Conservation (phyloP, 768 basidiomycete genomes). For the Russula sp. region DNA sequence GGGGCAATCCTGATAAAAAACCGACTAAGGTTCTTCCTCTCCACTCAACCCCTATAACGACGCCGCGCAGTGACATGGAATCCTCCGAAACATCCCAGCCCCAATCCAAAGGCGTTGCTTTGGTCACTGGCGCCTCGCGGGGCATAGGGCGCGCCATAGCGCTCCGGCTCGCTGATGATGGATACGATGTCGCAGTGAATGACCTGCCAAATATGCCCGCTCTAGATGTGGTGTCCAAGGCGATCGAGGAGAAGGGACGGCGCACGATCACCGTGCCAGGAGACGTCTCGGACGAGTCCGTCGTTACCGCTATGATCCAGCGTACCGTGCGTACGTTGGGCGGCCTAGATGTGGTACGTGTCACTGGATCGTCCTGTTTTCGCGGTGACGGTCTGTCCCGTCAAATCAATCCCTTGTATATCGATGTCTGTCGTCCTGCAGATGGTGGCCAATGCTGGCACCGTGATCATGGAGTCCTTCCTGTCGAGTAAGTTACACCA, state of each 20-base stretch:
- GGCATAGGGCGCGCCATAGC: conserved; percentile 24
- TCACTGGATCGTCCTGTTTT: background rate
- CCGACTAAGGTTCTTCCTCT: background rate
- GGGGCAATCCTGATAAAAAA: background rate
- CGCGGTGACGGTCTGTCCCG: background rate
- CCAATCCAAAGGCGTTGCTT: conserved; percentile 16
- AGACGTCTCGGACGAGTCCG: conserved; percentile 15
- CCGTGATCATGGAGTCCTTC: background rate
- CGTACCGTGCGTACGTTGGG: conserved; percentile 9
- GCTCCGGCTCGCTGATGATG: conserved; percentile 24
- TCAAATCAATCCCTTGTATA: background rate
- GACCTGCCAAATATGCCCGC: conserved; percentile 13
- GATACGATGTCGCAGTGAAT: conserved; percentile 22
- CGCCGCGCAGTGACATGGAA: background rate
- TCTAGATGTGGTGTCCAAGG: background rate
- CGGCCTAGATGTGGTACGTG: conserved; percentile 20
- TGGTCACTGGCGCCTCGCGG: conserved; percentile 25
- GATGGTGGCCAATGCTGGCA: conserved; percentile 24
- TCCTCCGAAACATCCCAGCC: background rate
- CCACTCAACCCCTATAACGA: background rate
- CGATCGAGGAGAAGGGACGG: conserved; percentile 13
- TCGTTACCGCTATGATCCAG: conserved; percentile 5
- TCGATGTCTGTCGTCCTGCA: background rate
- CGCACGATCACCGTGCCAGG: background rate
- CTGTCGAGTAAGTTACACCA: conserved; percentile 5